Evolutionary conservation across 371 early-diverging fungal species (phyloP).

Genomic region (Apophysomyces ossiformis): DNA sequence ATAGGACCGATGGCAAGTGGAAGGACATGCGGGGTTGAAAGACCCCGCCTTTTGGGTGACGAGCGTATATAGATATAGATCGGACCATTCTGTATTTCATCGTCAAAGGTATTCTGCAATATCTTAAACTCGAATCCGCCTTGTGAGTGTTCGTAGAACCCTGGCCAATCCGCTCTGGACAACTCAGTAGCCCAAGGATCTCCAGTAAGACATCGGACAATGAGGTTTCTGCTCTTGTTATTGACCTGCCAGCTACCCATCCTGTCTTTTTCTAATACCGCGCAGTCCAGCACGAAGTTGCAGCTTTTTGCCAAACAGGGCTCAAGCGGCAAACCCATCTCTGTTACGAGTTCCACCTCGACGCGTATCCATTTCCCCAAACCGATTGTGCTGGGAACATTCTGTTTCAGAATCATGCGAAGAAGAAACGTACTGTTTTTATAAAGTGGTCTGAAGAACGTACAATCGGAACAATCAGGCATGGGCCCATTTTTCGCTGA

Average conservation of each 20-base stretch:
- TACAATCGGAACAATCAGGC: background rate
- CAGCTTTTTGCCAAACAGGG: background rate
- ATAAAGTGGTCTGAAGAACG: background rate
- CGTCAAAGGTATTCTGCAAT: background rate
- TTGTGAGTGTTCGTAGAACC: background rate
- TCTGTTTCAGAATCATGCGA: background rate
- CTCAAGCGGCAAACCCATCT: slow-evolving; percentile 2
- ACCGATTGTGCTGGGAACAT: background rate
- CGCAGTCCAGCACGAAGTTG: background rate
- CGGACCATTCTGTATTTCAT: background rate
- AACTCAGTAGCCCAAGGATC: background rate
- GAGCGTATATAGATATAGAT: background rate
- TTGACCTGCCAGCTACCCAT: background rate
- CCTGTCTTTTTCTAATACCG: background rate
- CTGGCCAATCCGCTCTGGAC: background rate
- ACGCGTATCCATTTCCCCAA: background rate
- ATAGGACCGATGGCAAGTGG: slow-evolving; percentile 2
- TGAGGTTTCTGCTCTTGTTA: background rate
- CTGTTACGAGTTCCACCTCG: background rate
- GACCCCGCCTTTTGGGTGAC: background rate
- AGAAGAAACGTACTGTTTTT: slow-evolving; percentile 5
- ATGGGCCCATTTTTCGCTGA: background rate
- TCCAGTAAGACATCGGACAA: background rate
- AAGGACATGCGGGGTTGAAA: background rate
- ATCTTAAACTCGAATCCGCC: background rate